Evolutionary conservation across 805 yeast genomes (phyloP).

Genomic region (Lipomyces orientalis): DNA sequence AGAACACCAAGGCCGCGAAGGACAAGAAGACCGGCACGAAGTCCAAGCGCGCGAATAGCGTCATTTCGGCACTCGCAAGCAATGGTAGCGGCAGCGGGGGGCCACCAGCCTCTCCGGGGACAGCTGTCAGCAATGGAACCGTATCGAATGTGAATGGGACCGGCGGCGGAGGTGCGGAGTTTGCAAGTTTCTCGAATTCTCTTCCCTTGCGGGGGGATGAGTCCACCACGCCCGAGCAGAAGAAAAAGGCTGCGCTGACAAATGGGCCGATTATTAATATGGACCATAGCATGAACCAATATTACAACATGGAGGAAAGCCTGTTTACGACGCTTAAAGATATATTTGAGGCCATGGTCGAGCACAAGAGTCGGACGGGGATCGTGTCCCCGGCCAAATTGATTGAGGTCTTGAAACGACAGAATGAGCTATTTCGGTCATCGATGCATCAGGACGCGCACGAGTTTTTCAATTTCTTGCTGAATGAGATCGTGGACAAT

Average conservation of each 20-base stretch:
- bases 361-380: slow-evolving; percentile 71
- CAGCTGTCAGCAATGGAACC: not conserved
- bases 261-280: slow-evolving; percentile 53
- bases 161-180: slow-evolving; percentile 6
- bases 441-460: slow-evolving; percentile 99
- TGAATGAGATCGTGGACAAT: slow-evolving; percentile 70
- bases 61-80: slow-evolving; percentile 26
- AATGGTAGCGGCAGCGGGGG: slow-evolving; percentile 8
- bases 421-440: slow-evolving; percentile 83
- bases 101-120: not conserved
- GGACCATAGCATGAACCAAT: slow-evolving; percentile 66
- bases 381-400: slow-evolving; percentile 82
- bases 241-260: slow-evolving; percentile 52
- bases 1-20: slow-evolving; percentile 7
- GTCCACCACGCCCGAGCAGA: slow-evolving; percentile 31
- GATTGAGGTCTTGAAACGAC: slow-evolving; percentile 75
- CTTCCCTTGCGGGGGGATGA: slow-evolving; percentile 30
- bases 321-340: slow-evolving; percentile 79
- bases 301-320: slow-evolving; percentile 57
- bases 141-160: not conserved
- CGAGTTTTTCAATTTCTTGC: slow-evolving; percentile 86
- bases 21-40: slow-evolving; percentile 14
- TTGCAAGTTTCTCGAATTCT: slow-evolving; percentile 10
- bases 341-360: slow-evolving; percentile 81
- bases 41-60: slow-evolving; percentile 21